A percentile compares a stretch with the other conserved stretches of the same genome.
phyloP scores from a whole-genome alignment of 345 rosid species.

The Citrus inodora region DNA sequence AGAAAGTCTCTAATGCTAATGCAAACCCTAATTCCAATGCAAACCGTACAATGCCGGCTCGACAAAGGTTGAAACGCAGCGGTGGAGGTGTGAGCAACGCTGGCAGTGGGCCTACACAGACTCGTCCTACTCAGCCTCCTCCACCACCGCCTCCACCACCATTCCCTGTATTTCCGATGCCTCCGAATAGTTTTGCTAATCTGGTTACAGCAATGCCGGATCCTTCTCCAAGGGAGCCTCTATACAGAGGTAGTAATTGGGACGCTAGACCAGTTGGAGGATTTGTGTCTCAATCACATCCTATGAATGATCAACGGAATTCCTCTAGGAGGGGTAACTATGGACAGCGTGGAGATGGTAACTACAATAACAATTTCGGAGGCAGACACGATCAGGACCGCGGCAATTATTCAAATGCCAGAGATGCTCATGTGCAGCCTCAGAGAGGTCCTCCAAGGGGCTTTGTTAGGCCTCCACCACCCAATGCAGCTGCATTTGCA shows the following conservation, averaged over 20 bases:
- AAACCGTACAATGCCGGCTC: slow-evolving; percentile 25
- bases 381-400: slow-evolving; percentile 50
- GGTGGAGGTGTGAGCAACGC: slow-evolving; percentile 23
- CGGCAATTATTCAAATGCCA: slow-evolving; percentile 38
- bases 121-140: slow-evolving; percentile 25
- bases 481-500: slow-evolving; percentile 32
- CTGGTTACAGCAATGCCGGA: slow-evolving; percentile 30
- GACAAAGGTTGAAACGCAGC: slow-evolving; percentile 39
- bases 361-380: slow-evolving; percentile 37
- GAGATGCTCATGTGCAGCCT: slow-evolving; percentile 44
- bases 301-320: slow-evolving; percentile 35
- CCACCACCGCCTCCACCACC: slow-evolving; percentile 49
- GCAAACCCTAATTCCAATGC: slow-evolving; percentile 33
- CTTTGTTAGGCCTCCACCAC: slow-evolving; percentile 44
- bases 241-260: slow-evolving; percentile 39
- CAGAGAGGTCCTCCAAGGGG: slow-evolving; percentile 51
- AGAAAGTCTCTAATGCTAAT: slow-evolving; percentile 29
- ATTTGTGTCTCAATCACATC: slow-evolving; percentile 36
- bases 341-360: slow-evolving; percentile 51
- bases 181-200: slow-evolving; percentile 32
- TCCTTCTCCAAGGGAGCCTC: slow-evolving; percentile 34
- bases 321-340: slow-evolving; percentile 45
- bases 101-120: slow-evolving; percentile 32
- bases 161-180: slow-evolving; percentile 27
- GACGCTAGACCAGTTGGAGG: slow-evolving; percentile 41